Base-by-base conservation (phyloP, 306 rosid genomes). In the Gillenia trifoliata region DNA sequence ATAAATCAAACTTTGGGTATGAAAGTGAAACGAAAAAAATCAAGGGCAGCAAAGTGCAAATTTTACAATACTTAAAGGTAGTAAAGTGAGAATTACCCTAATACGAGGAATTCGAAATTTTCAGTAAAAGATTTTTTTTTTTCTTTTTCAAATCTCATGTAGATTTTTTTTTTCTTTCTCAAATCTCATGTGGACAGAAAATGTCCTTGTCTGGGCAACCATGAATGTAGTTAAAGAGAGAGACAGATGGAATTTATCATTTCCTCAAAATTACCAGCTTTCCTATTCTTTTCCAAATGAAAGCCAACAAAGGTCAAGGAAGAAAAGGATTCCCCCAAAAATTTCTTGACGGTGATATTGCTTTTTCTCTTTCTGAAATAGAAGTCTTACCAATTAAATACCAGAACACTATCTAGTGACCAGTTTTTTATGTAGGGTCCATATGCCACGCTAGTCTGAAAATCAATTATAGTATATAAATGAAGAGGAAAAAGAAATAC, bases 261-360 rank as follows among this genome's bases (percentile, higher is more conserved):
- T 84, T 82, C 78, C 63, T 66, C 77, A 75, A 75, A 90, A 61
- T 82, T 77, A 85, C 71, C 66, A 63, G 55, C 77, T 80, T 78
- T 80, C 60, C 81, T 50, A 77, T 85, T 80, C 81, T 38, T 73
- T 79, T 90, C 88, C 88, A 85, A 83, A 77, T 61, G 85, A 79
- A 82, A 78, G 55, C 77, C 76, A 80, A 84, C 88, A 86, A 85
- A 73, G 71, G 80, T 49, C 45, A 62, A 26, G 74, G 55, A 82
- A 72, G 75, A 79, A 69, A 63, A 61, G 85, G 87, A 88, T 83
- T 79, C 89, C 74, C 84, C 63, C 79, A 79, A 82, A 83, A 86
- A 79, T 89, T 77, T 77, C 76, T 73, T 71, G 91, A 88, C n/a
- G 76, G 82, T 52, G 93, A 88, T 79, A 45, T 45, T 45, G 52